Conservation (phyloP, 805 yeast species). For the Candida sonorensis region DNA sequence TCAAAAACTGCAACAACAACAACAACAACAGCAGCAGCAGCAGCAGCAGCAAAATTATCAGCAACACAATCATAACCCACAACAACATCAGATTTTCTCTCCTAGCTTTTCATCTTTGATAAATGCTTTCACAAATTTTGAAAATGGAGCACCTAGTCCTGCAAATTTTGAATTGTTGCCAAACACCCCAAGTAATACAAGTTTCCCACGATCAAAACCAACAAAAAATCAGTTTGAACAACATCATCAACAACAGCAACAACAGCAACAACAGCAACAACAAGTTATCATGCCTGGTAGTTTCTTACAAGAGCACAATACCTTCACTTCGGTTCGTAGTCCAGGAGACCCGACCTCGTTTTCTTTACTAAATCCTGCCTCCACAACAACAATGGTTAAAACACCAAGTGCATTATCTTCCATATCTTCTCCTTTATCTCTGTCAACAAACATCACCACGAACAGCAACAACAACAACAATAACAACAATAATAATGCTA, state of each 20-base stretch:
- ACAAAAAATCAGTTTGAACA: not conserved
- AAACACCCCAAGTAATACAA: too few relatives aligned
- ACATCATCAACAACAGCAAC: not conserved
- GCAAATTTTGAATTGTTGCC: slow-evolving; percentile 15
- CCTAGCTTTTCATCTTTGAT: slow-evolving; percentile 23
- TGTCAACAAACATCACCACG: too few relatives aligned
- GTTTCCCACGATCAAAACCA: slow-evolving; percentile 3
- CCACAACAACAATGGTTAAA: too few relatives aligned
- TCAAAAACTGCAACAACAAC: too few relatives aligned
- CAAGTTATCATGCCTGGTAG: slow-evolving; percentile 9
- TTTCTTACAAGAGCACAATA: slow-evolving; percentile 6
- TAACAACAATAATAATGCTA: not conserved
- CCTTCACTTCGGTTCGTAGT: not conserved
- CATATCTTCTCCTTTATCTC: too few relatives aligned
- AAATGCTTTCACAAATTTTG: slow-evolving; percentile 24
- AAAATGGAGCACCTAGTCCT: slow-evolving; percentile 20
- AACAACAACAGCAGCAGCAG: too few relatives aligned
- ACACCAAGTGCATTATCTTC: too few relatives aligned
- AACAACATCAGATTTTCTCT: slow-evolving; percentile 14
- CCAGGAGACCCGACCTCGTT: not conserved
- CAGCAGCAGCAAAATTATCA: too few relatives aligned
- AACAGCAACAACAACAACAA: too few relatives aligned
- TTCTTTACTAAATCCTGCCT: not conserved
- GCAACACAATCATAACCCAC: too few relatives aligned
- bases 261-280: too few relatives aligned